Conservation (phyloP, 208 protist species). For the Borovskyia barvae region DNA sequence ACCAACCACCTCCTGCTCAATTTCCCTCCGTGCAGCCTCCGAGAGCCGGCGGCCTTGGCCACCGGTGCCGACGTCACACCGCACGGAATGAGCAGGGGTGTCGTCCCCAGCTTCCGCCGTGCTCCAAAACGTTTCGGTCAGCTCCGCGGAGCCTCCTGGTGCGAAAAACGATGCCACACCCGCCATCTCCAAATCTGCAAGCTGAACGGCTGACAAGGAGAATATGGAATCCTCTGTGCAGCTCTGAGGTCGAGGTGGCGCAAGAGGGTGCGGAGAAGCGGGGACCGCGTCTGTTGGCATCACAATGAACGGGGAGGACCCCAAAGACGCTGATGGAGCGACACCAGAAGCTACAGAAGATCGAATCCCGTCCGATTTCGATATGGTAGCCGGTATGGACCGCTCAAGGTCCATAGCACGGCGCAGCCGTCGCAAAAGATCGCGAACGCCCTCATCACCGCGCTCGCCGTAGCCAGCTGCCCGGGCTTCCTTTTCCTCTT, state of each 20-base stretch:
- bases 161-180: constrained; percentile 33
- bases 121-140: too few species aligned
- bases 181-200: constrained; percentile 26
- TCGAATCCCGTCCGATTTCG: too few species aligned
- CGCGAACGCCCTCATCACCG: not conserved
- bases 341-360: too few species aligned
- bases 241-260: constrained; percentile 36
- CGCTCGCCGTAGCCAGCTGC: not conserved
- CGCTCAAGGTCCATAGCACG: constrained; percentile 1
- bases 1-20: constrained; percentile 56
- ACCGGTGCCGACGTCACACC: not conserved
- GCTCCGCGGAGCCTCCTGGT: not conserved
- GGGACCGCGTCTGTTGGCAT: not conserved
- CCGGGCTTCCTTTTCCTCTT: too few species aligned
- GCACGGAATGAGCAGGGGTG: too few species aligned
- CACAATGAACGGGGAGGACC: not conserved
- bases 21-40: constrained; percentile 9
- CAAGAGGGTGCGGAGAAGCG: constrained; percentile 25
- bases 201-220: constrained; percentile 44
- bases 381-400: not conserved
- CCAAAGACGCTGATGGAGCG: not conserved
- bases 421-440: not conserved
- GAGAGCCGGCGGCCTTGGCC: not conserved
- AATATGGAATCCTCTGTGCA: constrained; percentile 69
- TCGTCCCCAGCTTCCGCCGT: too few species aligned